These are phyloP conservation scores for Parastagonospora nodorum DNA, from an alignment of 2,329 filamentous ascomycete genomes.

Conservation along the genomic window DNA sequence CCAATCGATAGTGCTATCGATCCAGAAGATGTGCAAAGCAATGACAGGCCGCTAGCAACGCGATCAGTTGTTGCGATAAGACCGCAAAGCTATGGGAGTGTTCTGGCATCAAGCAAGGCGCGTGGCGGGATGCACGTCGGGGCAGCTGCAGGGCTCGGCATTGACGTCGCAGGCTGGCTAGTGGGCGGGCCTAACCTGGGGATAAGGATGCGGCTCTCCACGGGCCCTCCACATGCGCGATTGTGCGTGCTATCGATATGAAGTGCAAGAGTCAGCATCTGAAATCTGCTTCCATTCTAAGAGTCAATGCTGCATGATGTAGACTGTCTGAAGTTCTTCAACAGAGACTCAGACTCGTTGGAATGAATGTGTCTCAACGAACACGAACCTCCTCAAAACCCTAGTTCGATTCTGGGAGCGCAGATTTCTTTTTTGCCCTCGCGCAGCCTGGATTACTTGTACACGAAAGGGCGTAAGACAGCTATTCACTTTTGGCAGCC, in stretches of 20 bases:
- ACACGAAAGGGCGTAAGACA: background rate
- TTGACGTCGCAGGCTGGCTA: constrained; percentile 6
- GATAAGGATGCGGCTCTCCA: constrained; percentile 7
- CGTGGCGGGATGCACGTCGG: constrained; percentile 10
- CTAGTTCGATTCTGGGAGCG: background rate
- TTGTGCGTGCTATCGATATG: constrained; percentile 1
- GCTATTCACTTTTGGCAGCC: no score
- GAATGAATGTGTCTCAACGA: background rate
- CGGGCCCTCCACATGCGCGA: background rate
- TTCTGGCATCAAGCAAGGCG: constrained; percentile 4
- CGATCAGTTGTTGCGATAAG: background rate
- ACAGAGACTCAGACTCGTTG: background rate
- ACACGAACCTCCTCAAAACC: background rate
- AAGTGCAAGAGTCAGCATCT: background rate
- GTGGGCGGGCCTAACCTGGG: background rate
- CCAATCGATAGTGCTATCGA: background rate
- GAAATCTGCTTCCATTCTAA: background rate
- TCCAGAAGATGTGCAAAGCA: background rate
- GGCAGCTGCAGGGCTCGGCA: constrained; percentile 10
- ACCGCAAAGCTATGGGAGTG: background rate
- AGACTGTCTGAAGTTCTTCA: background rate
- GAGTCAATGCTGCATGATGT: no score
- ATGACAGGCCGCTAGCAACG: background rate
- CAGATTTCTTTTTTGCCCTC: background rate
- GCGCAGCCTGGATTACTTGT: background rate